Conservation (phyloP, 208 protist species). For the Trypanosoma scelopori region DNA sequence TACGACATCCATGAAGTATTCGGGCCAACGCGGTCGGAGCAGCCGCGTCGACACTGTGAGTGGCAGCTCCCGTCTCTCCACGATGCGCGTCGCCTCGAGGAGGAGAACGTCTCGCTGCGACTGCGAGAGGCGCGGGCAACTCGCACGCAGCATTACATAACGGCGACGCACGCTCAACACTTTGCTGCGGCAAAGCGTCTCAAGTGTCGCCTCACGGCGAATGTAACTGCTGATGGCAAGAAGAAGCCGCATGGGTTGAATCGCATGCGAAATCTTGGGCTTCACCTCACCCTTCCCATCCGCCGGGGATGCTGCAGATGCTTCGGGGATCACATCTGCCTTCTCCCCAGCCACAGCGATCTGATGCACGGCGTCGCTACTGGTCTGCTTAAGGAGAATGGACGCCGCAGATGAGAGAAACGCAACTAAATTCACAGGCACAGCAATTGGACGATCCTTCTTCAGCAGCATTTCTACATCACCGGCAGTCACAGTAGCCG, state of each 20-base stretch:
- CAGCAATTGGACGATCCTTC: background rate
- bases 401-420: conserved; percentile 7
- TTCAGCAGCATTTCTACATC: background rate
- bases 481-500: too few species aligned
- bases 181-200: conserved; percentile 14
- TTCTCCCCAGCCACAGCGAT: background rate
- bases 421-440: background rate
- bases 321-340: background rate
- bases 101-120: conserved; percentile 34
- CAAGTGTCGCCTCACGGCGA: conserved; percentile 18
- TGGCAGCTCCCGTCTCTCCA: conserved; percentile 40
- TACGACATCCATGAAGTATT: conserved; percentile 25
- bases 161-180: conserved; percentile 13
- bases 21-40: conserved; percentile 49
- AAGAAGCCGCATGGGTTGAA: conserved; percentile 9
- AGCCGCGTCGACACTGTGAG: conserved; percentile 52
- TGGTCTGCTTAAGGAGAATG: background rate
- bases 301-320: background rate
- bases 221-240: conserved; percentile 13
- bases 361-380: background rate
- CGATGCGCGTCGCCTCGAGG: conserved; percentile 27
- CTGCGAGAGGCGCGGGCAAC: conserved; percentile 12
- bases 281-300: background rate
- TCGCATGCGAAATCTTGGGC: too few species aligned
- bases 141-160: conserved; percentile 7